Evolutionary conservation across 192 early-diverging fungal genomes (phyloP).

Genomic region (Dispira parvispora): DNA sequence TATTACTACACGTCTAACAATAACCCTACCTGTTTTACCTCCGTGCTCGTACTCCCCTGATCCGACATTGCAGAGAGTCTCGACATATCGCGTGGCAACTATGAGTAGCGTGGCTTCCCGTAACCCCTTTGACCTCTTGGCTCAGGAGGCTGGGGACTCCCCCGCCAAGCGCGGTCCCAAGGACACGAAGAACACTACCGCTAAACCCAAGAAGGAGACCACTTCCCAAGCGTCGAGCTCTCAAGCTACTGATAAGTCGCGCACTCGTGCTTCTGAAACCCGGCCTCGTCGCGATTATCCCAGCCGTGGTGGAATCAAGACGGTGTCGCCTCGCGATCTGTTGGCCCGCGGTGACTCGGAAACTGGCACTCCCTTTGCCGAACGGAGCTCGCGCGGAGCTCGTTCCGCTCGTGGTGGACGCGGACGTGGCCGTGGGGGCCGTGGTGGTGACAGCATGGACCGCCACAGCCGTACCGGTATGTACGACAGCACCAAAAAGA

Average conservation of each 20-base stretch:
- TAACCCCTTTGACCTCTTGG: conserved; percentile 52
- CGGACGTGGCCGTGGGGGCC: conserved; percentile 33
- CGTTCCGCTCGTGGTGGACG: conserved; percentile 30
- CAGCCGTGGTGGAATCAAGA: conserved; percentile 10
- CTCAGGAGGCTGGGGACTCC: conserved; percentile 36
- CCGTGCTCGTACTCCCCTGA: no score
- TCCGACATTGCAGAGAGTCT: background rate
- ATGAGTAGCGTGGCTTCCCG: conserved; percentile 37
- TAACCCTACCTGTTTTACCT: no score
- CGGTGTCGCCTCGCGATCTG: conserved; percentile 13
- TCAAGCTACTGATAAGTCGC: conserved; percentile 6
- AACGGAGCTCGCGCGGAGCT: conserved; percentile 15
- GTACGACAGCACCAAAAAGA: conserved; percentile 81
- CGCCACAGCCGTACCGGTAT: conserved; percentile 70
- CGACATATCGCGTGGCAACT: conserved; percentile 10
- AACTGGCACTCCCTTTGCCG: conserved; percentile 8
- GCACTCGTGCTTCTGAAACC: background rate
- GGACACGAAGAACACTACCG: conserved; percentile 23
- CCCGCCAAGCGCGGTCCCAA: conserved; percentile 21
- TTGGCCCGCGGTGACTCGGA: conserved; percentile 17
- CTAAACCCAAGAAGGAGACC: conserved; percentile 14
- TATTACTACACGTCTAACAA: no score
- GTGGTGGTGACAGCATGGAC: conserved; percentile 63
- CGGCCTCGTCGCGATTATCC: conserved; percentile 13
- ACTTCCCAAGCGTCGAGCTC: conserved; percentile 14